A percentile compares a stretch with the other conserved stretches of the same genome.
Conservation (phyloP, 164 flowering plant genomes). For the grape (Vitis vinifera) region DNA sequence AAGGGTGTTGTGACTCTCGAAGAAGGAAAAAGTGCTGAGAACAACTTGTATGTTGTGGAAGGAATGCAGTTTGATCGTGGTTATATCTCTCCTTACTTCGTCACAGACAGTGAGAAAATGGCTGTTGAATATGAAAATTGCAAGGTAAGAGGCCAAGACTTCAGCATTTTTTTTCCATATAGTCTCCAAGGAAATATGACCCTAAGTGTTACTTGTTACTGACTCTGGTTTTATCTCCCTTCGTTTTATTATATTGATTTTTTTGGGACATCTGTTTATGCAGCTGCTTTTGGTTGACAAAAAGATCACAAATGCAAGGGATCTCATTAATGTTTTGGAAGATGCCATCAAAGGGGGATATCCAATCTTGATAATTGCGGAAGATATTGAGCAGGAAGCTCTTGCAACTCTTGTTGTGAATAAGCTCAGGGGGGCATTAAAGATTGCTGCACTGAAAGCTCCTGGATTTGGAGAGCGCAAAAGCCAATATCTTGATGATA, state of each 20-base stretch:
- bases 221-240: too few species aligned
- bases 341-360: slow-evolving; percentile 85
- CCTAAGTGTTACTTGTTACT: too few species aligned
- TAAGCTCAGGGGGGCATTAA: slow-evolving; percentile 86
- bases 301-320: slow-evolving; percentile 93
- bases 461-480: slow-evolving; percentile 99
- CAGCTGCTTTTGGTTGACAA: slow-evolving; percentile 96
- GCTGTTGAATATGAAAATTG: slow-evolving; percentile 91
- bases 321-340: slow-evolving; percentile 77
- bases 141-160: slow-evolving; percentile 47
- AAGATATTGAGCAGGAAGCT: slow-evolving; percentile 98
- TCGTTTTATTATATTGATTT: too few species aligned
- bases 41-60: slow-evolving; percentile 86
- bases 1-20: slow-evolving; percentile 98
- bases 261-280: slow-evolving; percentile 6
- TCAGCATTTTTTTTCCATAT: not conserved
- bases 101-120: slow-evolving; percentile 96
- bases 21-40: slow-evolving; percentile 97
- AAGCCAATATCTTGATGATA: slow-evolving; percentile 94
- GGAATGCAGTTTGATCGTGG: slow-evolving; percentile 99
- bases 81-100: slow-evolving; percentile 93
- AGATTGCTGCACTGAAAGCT: slow-evolving; percentile 97
- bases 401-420: slow-evolving; percentile 97
- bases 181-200: too few species aligned
- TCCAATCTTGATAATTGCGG: slow-evolving; percentile 86